Base-by-base conservation (phyloP, 352 stramenopile species). In the Phytophthora colocasiae region DNA sequence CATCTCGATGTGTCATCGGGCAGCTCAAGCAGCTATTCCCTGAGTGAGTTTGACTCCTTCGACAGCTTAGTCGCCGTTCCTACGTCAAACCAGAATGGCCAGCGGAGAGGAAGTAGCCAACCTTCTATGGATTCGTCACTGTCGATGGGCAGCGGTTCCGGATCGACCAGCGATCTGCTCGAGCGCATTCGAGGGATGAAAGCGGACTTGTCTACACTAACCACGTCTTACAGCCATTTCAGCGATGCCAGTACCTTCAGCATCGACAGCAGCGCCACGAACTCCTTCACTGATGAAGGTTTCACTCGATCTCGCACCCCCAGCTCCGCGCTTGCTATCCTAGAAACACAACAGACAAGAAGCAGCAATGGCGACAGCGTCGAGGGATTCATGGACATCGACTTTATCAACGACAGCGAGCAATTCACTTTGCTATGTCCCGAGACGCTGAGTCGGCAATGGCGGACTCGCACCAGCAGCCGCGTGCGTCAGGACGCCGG, bases 21-120 rank as follows among this genome's bases (percentile, higher is more conserved):
- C 41, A 84, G 69, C 45, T 89, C 75, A 27, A 91, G 80, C 38
- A 77, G 71, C 45, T 83, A 81, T 53, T 89, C 82, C 22, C 73
- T 88, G 53, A 91, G 78, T 49, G 78, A 88, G 36, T 67, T 81
- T n/a, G 81, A 89, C 55, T 71, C 69, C n/a, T 81, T 83, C 26
- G 78, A 86, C 10, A 80, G 71, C 40, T 44, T 81, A 55, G 54
- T 77, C 29, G 32, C 40, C 14, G 34, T 56, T 47, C 43, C 43
- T 38, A 29, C 22, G 40, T 47, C 41, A 47, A 76, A 80, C 46
- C 75, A 84, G 41, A 52, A 19, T 15, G 58, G 22, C 49, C 44
- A 68, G 27, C 26, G 53, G 17, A 65, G 38, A 58, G 38, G 36
- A 19, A 66, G 57, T 15, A n/a, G 34, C 27, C 46, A 47, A 7